Evolutionary conservation across 1,284 basidiomycete species (phyloP), one percentile per base, ranked within the genome.

Genomic region (Pyrrhoderma lamaoense): DNA sequence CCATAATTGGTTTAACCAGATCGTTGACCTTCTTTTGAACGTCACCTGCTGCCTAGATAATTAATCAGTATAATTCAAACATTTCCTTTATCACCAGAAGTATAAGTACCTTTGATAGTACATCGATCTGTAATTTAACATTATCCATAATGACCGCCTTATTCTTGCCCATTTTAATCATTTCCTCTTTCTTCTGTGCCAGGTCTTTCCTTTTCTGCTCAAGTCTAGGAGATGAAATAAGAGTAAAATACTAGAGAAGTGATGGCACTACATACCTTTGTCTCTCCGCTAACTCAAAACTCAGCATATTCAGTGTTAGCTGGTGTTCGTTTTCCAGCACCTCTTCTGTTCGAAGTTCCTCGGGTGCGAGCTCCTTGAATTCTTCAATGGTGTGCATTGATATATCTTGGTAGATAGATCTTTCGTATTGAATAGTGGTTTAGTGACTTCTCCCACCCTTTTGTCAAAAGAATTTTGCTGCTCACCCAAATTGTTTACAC

Each of bases 401-500:
- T 11, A 89, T 72, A 56, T 90, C 87, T 69, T 90, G 88, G 63
- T 88, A 89, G 49, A 88, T 80, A 34, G 86, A 89, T n/a, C 82
- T 85, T 52, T 25, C 3, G 8, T 43, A 47, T 27, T 9, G 8
- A 9, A 9, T n/a, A 36, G 21, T 42, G 23, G 23, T 21, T n/a
- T 42, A 18, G 5, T 16, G 8, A 19, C 21, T 39, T 38, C 8
- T 31, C 9, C 8, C 11, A 40, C 5, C 34, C 16, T 7, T 37
- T 37, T 37, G 16, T 11, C 35, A 22, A 18, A 22, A 16, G n/a
- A 40, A 40, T 14, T 18, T n/a, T 40, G 5, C 8, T 3, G 71
- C 85, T 62, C 63, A 90, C 87, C 84, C 86, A 64, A 90, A 90
- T 61, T 89, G 86, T 49, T 84, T 77, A 66, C 87, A 90, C 65